phyloP scores from a whole-genome alignment of 306 rosid genomes.

The Luffa acutangula region DNA sequence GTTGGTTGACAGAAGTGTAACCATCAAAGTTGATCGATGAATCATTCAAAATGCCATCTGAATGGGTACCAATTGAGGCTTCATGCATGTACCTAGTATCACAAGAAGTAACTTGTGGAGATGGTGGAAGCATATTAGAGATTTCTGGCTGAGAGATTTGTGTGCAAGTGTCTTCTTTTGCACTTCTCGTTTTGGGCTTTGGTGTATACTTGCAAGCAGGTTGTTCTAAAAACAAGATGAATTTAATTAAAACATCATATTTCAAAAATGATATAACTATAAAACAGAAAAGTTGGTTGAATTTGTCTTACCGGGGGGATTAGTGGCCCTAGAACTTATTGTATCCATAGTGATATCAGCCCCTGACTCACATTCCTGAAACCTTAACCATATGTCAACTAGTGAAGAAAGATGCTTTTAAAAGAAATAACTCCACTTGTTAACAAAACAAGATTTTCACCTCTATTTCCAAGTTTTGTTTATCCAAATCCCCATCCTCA shows the following conservation, averaged over 20 bases:
- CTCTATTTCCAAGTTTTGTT: slow-evolving; percentile 21
- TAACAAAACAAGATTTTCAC: slow-evolving; percentile 13
- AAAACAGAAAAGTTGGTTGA: background rate
- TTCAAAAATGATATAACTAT: background rate
- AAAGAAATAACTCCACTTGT: background rate
- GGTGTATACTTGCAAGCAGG: slow-evolving; percentile 25
- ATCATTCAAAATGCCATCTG: slow-evolving; percentile 22
- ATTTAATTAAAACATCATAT: background rate
- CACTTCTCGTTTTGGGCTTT: slow-evolving; percentile 20
- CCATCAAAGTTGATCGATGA: slow-evolving; percentile 28
- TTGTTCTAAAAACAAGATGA: slow-evolving; percentile 15
- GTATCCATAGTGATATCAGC: slow-evolving; percentile 12
- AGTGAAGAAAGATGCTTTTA: background rate
- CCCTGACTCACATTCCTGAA: slow-evolving; percentile 35
- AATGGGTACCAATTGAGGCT: slow-evolving; percentile 22
- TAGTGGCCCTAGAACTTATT: background rate
- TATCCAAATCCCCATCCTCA: slow-evolving; percentile 9
- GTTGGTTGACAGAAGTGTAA: slow-evolving; percentile 13
- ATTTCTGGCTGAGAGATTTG: slow-evolving; percentile 16
- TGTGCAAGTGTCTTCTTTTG: slow-evolving; percentile 13
- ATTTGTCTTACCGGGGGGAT: slow-evolving; percentile 20
- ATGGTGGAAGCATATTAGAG: slow-evolving; percentile 10
- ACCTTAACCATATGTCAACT: background rate
- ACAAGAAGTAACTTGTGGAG: slow-evolving; percentile 15
- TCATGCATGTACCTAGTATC: slow-evolving; percentile 5